A percentile compares a stretch with the other conserved stretches of the same genome.
Evolutionary conservation across 208 protist genomes (phyloP).

Genomic region (Trichomonas gallinae): DNA sequence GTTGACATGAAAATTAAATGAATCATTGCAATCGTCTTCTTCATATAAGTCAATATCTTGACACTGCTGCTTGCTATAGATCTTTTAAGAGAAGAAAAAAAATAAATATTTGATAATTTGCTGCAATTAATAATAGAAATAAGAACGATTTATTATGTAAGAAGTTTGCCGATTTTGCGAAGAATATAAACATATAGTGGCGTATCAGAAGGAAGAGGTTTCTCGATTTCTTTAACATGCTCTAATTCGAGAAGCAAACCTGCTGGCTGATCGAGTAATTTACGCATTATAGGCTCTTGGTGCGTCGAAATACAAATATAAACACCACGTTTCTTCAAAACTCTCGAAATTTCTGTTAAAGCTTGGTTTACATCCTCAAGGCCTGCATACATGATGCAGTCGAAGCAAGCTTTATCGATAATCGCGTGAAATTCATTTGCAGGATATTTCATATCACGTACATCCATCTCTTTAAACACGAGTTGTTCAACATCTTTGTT

Average conservation of each 20-base stretch:
- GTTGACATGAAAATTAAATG: neutral
- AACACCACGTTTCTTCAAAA: neutral
- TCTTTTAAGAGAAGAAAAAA: too few relatives aligned
- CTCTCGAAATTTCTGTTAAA: neutral
- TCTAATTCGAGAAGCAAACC: neutral
- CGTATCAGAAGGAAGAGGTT: neutral
- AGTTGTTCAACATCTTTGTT: neutral
- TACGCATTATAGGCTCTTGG: neutral
- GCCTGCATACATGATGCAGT: neutral
- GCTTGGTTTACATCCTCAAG: neutral
- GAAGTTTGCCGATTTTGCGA: neutral
- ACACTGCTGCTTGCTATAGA: too few relatives aligned
- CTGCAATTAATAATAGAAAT: neutral
- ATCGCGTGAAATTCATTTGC: neutral
- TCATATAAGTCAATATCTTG: too few relatives aligned
- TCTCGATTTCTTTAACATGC: neutral
- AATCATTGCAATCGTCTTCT: too few relatives aligned
- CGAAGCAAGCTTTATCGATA: neutral
- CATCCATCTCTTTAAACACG: neutral
- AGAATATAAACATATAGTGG: slow-evolving; percentile 10
- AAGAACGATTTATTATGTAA: neutral
- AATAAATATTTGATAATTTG: neutral
- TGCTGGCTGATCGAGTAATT: neutral
- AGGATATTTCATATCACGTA: neutral
- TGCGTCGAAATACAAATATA: neutral